Percentiles rank a stretch among this genome's conserved stretches.
phyloP scores from a whole-genome alignment of 371 early-diverging fungal genomes.

The Mortierella sp. region DNA sequence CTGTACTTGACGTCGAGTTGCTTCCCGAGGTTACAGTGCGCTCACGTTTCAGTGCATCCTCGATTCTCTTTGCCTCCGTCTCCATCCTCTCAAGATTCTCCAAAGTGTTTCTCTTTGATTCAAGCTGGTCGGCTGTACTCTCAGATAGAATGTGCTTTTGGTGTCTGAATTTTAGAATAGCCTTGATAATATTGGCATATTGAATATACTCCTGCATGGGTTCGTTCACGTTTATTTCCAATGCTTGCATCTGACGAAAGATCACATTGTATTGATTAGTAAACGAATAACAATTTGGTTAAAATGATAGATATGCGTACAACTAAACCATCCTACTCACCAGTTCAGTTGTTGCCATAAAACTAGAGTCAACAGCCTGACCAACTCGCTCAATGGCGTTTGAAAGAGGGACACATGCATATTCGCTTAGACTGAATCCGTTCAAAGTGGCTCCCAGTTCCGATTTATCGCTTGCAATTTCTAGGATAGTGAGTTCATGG shows the following conservation, averaged over 20 bases:
- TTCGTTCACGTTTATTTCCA: constrained; percentile 87
- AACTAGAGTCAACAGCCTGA: constrained; percentile 89
- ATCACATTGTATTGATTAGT: background rate
- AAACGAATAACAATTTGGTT: background rate
- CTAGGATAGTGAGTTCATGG: constrained; percentile 20
- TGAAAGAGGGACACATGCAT: constrained; percentile 69
- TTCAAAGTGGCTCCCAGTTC: constrained; percentile 96
- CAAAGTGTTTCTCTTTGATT: constrained; percentile 74
- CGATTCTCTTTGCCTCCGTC: constrained; percentile 86
- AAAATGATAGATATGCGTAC: background rate
- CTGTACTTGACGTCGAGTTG: background rate
- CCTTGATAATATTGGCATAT: constrained; percentile 87
- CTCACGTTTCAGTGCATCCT: constrained; percentile 77
- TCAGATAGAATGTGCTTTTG: constrained; percentile 91
- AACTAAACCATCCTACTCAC: constrained; percentile 41
- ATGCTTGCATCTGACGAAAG: constrained; percentile 58
- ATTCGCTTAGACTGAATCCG: constrained; percentile 91
- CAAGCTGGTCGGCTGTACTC: constrained; percentile 76
- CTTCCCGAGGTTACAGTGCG: constrained; percentile 20
- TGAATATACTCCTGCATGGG: constrained; percentile 91
- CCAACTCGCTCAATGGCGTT: constrained; percentile 91
- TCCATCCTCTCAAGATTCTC: constrained; percentile 82
- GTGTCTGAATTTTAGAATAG: constrained; percentile 85
- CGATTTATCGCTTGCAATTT: constrained; percentile 79
- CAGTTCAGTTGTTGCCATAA: constrained; percentile 80